Evolutionary conservation across 2,329 filamentous ascomycete species (phyloP), one percentile per base, ranked within the genome.

Genomic region (Stachybotrys chlorohalonatus): DNA sequence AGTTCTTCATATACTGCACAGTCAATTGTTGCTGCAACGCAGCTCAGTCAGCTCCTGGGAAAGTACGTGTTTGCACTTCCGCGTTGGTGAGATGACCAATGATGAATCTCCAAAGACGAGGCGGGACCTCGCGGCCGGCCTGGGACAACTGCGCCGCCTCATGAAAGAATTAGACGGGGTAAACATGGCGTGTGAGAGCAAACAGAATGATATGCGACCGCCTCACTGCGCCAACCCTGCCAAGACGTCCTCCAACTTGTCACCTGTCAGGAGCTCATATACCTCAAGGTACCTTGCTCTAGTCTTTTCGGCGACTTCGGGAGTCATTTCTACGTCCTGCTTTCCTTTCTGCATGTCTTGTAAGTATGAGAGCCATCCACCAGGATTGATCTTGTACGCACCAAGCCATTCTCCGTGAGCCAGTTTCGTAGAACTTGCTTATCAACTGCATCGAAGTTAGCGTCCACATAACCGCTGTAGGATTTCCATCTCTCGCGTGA

Each of bases 311-410:
- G 49, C 49, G 7, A 55, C 50, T 30, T 55, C 53, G n/a, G 30
- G 49, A 31, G 53, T 50, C 53, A 55, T 52, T 45, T 52, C 53
- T n/a, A 52, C 53, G 30, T 48, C 53, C n/a, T 51, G 47, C 42
- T 54, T 54, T 31, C 53, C 53, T 39, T 54, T 54, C 49, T 47
- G 15, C 7, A 31, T 39, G 13, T 47, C 11, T 36, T 13, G 31
- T 52, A 24, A 24, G 50, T 42, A 52, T 9, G 36, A 9, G 13
- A 42, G 24, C 24, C 24, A 42, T 9, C 13, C 36, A 42, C 36
- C 36, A 9, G 36, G 36, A 13, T 9, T 42, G 36, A 42, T 31
- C 16, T 49, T 11, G 31, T 52, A 45, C 50, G 50, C 42, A 52
- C 50, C 50, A 55, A 42, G 30, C 53, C 53, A 45, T 55, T 52